Conservation (phyloP, 169 alveolate species). For the Eimeria mitis region DNA sequence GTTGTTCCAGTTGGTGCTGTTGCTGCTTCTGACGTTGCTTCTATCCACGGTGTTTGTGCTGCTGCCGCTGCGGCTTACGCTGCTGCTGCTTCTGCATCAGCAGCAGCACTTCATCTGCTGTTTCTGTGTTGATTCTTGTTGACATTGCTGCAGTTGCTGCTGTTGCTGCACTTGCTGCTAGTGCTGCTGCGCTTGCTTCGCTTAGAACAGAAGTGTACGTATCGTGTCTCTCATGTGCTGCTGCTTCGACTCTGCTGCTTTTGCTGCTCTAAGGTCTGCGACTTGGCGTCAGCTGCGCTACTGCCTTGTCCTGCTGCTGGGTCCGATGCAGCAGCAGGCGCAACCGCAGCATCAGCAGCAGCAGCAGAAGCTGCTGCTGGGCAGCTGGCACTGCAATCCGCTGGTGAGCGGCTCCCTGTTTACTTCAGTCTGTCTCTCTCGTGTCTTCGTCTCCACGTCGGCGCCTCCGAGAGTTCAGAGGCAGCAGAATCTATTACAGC, state of each 20-base stretch:
- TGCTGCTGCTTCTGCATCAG: not conserved
- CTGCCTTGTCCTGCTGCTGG: constrained; percentile 6
- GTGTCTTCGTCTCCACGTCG: constrained; percentile 29
- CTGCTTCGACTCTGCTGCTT: not conserved
- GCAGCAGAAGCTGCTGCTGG: constrained; percentile 35
- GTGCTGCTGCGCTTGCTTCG: not conserved
- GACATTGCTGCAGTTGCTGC: constrained; percentile 27
- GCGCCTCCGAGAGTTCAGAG: not conserved
- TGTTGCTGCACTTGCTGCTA: not conserved
- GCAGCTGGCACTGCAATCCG: not conserved
- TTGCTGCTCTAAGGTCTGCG: constrained; percentile 2
- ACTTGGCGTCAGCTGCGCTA: not conserved
- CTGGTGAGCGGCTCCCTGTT: constrained; percentile 1
- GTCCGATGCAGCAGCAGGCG: not conserved
- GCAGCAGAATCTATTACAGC: not conserved
- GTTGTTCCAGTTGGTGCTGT: not conserved
- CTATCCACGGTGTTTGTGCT: not conserved
- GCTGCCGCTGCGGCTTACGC: not conserved
- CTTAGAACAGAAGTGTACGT: not conserved
- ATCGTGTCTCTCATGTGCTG: not conserved
- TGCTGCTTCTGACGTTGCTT: no score
- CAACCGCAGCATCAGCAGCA: constrained; percentile 4
- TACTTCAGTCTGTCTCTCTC: not conserved
- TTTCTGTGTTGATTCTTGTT: not conserved
- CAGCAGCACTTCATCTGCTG: not conserved